Conservation (phyloP, 2,329 filamentous ascomycete species). For the Nemania sp. region DNA sequence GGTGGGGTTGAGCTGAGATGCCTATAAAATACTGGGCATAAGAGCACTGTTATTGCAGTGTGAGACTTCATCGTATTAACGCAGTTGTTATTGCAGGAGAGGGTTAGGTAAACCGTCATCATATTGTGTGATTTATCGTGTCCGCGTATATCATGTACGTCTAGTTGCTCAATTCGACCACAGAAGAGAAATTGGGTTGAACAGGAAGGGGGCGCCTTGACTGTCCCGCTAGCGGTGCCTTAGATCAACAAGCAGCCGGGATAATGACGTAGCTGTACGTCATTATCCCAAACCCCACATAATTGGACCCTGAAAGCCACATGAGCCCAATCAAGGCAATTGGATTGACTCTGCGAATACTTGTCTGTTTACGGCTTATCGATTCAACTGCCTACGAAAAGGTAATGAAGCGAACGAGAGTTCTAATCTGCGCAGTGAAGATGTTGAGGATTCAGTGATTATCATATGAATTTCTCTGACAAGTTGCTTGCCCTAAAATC, state of each 20-base stretch:
- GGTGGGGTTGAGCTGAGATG: too few relatives aligned
- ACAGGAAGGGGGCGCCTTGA: not conserved
- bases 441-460: too few relatives aligned
- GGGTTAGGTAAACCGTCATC: too few relatives aligned
- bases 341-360: not conserved
- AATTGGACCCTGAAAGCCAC: constrained; percentile 14
- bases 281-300: constrained; percentile 14
- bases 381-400: too few relatives aligned
- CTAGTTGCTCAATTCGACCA: not conserved
- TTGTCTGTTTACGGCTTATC: not conserved
- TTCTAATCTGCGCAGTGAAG: too few relatives aligned
- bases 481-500: too few relatives aligned
- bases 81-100: too few relatives aligned
- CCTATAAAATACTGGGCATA: too few relatives aligned
- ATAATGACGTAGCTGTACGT: constrained; percentile 22
- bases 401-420: too few relatives aligned
- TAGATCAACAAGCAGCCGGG: constrained; percentile 2
- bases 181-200: not conserved
- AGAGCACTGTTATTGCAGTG: too few relatives aligned
- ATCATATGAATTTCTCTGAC: too few relatives aligned
- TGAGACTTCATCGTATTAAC: too few relatives aligned
- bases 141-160: not conserved
- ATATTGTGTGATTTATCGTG: not conserved
- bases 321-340: not conserved
- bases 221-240: not conserved